Percentiles rank a stretch among this genome's conserved stretches.
Conservation (phyloP, 495 filamentous ascomycete genomes). For the Penicillium ucsense region DNA sequence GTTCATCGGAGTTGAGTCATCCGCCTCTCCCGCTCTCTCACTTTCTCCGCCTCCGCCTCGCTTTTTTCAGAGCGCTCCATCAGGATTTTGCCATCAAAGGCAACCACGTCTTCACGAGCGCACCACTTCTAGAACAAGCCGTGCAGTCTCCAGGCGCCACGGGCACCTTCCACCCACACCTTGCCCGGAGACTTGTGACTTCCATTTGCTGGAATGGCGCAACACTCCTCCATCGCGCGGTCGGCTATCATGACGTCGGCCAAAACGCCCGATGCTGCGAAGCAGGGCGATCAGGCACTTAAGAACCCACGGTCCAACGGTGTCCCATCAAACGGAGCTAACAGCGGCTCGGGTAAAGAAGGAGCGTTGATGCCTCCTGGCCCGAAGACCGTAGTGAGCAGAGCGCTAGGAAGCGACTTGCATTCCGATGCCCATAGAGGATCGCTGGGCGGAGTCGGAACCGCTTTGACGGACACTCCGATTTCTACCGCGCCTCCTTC, state of each 20-base stretch:
- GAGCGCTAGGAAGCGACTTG: conserved; percentile 40
- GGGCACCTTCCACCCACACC: background rate
- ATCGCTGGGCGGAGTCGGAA: conserved; percentile 43
- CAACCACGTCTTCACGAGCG: background rate
- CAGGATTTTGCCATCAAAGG: background rate
- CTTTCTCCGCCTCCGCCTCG: conserved; percentile 7
- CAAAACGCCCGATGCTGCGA: conserved; percentile 21
- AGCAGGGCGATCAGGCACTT: conserved; percentile 13
- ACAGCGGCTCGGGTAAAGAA: conserved; percentile 23
- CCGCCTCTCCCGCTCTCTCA: conserved; percentile 7
- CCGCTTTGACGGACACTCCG: conserved; percentile 58
- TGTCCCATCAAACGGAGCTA: conserved; percentile 16
- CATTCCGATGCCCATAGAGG: conserved; percentile 38
- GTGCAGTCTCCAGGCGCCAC: background rate
- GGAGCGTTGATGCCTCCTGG: conserved; percentile 25
- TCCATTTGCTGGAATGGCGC: conserved; percentile 21
- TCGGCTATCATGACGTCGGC: conserved; percentile 48
- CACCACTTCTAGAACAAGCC: background rate
- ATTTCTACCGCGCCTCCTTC: conserved; percentile 58
- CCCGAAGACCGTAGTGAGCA: conserved; percentile 34
- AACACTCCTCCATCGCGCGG: conserved; percentile 49
- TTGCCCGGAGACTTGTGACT: background rate
- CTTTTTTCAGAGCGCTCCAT: conserved; percentile 1
- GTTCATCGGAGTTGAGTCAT: conserved; percentile 16
- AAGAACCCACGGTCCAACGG: conserved; percentile 12